Conservation (phyloP, 2,329 filamentous ascomycete species). For the Penicillium brasilianum region DNA sequence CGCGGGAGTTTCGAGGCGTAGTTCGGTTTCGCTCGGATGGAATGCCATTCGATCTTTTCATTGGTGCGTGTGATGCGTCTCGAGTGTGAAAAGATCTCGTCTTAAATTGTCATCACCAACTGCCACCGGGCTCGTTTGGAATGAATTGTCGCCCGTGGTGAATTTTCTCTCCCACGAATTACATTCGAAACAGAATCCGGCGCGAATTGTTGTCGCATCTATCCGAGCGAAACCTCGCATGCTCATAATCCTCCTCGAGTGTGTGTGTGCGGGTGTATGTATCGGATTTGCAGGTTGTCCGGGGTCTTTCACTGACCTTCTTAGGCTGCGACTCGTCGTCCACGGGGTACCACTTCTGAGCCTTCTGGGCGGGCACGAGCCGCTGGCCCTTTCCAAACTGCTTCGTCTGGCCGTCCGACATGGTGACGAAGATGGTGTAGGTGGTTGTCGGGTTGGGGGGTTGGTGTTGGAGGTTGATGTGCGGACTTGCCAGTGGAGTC, state of each 20-base stretch:
- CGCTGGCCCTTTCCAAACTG: constrained; percentile 97
- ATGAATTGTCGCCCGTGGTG: constrained; percentile 13
- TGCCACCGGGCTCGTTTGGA: constrained; percentile 28
- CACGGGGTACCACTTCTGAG: constrained; percentile 98
- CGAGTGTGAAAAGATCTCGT: constrained; percentile 4
- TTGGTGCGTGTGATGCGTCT: background rate
- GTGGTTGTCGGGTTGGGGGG: constrained; percentile 51
- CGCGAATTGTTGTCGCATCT: constrained; percentile 38
- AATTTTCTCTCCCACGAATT: constrained; percentile 16
- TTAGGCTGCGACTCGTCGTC: constrained; percentile 86
- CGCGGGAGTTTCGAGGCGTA: background rate
- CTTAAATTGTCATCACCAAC: constrained; percentile 20
- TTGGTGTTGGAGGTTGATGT: constrained; percentile 49
- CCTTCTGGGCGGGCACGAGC: constrained; percentile 90
- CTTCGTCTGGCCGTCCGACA: constrained; percentile 74
- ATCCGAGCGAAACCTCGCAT: constrained; percentile 37
- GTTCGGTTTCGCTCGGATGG: constrained; percentile 14
- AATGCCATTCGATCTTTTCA: constrained; percentile 14
- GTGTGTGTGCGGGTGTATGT: constrained; percentile 8
- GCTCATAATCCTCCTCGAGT: constrained; percentile 28
- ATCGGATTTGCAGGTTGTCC: constrained; percentile 18
- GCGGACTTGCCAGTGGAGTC: constrained; percentile 46
- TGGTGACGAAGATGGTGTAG: constrained; percentile 54
- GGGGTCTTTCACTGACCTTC: constrained; percentile 78
- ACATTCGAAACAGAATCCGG: constrained; percentile 26